Conservation (phyloP, 179 eudicot genomes). For the Beta corolliflora region DNA sequence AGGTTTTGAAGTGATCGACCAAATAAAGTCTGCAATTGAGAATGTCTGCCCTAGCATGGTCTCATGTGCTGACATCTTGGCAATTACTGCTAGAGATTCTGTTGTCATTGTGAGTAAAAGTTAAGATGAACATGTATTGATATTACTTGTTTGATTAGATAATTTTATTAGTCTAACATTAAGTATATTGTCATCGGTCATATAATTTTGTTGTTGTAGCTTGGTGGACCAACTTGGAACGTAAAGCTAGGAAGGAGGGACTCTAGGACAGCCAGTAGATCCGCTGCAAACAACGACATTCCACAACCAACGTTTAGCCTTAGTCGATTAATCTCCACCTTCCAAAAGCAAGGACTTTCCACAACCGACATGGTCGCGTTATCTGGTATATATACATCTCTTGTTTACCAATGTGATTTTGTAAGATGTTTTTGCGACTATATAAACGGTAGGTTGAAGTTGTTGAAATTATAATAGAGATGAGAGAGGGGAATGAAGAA, state of each 20-base stretch:
- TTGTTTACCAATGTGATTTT: too few species aligned
- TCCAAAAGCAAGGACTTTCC: constrained; percentile 63
- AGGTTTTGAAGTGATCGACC: constrained; percentile 76
- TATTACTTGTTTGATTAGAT: too few species aligned
- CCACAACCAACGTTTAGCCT: constrained; percentile 68
- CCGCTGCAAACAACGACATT: constrained; percentile 64
- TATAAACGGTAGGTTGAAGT: too few species aligned
- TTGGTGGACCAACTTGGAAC: constrained; percentile 79
- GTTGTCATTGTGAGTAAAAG: constrained; percentile 48
- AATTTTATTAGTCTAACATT: too few species aligned
- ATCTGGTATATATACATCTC: constrained; percentile 41
- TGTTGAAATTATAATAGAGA: too few species aligned
- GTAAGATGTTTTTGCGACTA: too few species aligned
- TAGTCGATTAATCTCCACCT: constrained; percentile 45
- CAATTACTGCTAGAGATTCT: constrained; percentile 71
- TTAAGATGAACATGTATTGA: background rate
- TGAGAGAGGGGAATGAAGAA: too few species aligned
- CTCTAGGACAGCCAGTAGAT: constrained; percentile 60
- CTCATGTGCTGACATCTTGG: constrained; percentile 79
- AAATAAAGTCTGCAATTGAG: constrained; percentile 64
- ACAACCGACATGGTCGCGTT: constrained; percentile 68
- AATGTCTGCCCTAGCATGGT: constrained; percentile 66
- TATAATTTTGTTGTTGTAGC: constrained; percentile 36
- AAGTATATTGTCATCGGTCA: background rate
- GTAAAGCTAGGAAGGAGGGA: constrained; percentile 81